Evolutionary conservation across 495 filamentous ascomycete genomes (phyloP).

Genomic region (Penicillium canariense): DNA sequence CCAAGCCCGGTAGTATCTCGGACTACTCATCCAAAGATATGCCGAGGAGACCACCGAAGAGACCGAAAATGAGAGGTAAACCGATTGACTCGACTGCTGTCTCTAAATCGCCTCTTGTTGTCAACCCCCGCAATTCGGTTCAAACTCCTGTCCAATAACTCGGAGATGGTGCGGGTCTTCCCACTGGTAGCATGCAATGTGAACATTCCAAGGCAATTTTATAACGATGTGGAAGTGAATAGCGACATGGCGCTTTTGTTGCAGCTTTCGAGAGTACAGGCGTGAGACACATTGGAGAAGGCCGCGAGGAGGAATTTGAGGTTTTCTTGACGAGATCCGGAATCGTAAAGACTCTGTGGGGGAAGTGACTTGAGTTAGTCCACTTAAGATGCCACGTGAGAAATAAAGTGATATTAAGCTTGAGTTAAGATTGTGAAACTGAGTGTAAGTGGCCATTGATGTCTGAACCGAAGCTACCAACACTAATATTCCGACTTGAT

Average conservation of each 20-base stretch:
- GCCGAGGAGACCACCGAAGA: too few relatives aligned
- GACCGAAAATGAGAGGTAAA: not conserved
- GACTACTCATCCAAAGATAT: too few relatives aligned
- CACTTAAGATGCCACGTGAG: too few relatives aligned
- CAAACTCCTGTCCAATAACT: slow-evolving; percentile 6
- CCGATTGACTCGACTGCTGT: not conserved
- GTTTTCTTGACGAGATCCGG: slow-evolving; percentile 3
- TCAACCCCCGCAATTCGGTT: not conserved
- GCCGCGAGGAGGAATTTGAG: slow-evolving; percentile 23
- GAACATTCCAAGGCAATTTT: slow-evolving; percentile 16
- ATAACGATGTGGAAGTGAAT: not conserved
- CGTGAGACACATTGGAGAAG: slow-evolving; percentile 21
- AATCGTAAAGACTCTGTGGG: not conserved
- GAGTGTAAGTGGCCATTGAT: too few relatives aligned
- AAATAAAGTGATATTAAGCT: too few relatives aligned
- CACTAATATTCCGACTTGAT: not conserved
- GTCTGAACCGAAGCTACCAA: too few relatives aligned
- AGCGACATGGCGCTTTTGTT: slow-evolving; percentile 12
- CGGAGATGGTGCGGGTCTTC: slow-evolving; percentile 7
- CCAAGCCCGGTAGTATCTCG: too few relatives aligned
- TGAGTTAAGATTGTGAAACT: too few relatives aligned
- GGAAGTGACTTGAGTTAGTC: too few relatives aligned
- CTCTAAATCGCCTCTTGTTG: too few relatives aligned
- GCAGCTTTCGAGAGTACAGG: slow-evolving; percentile 16
- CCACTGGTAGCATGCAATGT: slow-evolving; percentile 13